phyloP scores from a whole-genome alignment of 306 rosid genomes.

The cucumber (Cucumis sativus) region DNA sequence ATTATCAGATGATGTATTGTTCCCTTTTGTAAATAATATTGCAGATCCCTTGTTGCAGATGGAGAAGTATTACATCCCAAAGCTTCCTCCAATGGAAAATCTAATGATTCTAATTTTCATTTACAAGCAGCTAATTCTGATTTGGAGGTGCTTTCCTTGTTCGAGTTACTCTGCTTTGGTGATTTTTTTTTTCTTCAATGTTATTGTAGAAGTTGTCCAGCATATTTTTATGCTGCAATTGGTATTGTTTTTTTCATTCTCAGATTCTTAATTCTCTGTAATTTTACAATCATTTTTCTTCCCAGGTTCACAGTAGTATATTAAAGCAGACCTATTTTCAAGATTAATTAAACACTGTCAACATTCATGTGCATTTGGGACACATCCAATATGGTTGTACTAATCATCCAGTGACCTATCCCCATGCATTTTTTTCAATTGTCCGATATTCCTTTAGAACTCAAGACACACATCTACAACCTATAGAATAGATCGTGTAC shows the following conservation, averaged over 20 bases:
- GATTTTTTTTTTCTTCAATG: not conserved
- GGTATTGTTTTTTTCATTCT: not conserved
- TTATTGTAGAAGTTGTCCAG: not conserved
- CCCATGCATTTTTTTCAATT: not conserved
- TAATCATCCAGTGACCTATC: not conserved
- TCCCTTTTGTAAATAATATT: constrained; percentile 4
- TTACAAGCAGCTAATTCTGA: constrained; percentile 28
- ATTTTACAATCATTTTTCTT: not conserved
- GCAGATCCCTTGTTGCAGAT: constrained; percentile 42
- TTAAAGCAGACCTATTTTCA: not conserved
- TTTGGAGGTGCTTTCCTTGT: constrained; percentile 43
- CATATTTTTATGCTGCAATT: not conserved
- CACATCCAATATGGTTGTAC: not conserved
- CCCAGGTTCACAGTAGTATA: not conserved
- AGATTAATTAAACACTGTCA: not conserved
- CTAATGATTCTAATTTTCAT: constrained; percentile 14
- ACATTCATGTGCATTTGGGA: not conserved
- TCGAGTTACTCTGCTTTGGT: not conserved
- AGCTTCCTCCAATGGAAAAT: constrained; percentile 26
- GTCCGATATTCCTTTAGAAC: too few relatives aligned
- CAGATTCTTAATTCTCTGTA: not conserved
- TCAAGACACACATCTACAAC: too few relatives aligned
- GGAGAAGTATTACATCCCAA: constrained; percentile 49
- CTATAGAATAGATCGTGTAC: too few relatives aligned
- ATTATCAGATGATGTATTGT: not conserved